Conservation (phyloP, 108 stramenopile genomes). For the Fragilaria radians region DNA sequence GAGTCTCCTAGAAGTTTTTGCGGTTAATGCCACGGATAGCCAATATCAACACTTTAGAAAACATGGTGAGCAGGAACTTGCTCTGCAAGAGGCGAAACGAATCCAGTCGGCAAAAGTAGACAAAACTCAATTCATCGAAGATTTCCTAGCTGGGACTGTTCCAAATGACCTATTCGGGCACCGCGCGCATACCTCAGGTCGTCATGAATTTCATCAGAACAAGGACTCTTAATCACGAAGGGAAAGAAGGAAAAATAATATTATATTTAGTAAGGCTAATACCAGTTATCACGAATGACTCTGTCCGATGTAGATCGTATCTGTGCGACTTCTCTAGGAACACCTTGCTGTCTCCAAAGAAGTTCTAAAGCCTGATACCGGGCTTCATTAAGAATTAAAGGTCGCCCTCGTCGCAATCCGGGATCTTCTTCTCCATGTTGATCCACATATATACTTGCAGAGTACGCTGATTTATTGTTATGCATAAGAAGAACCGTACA, state of each 20-base stretch:
- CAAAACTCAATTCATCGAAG: slow-evolving; percentile 24
- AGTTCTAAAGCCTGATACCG: slow-evolving; percentile 69
- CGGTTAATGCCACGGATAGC: slow-evolving; percentile 24
- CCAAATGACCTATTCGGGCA: slow-evolving; percentile 12
- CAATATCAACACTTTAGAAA: neutral
- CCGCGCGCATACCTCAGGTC: slow-evolving; percentile 25
- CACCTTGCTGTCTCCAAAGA: slow-evolving; percentile 77
- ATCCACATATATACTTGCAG: slow-evolving; percentile 86
- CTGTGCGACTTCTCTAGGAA: slow-evolving; percentile 85
- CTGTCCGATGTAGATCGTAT: slow-evolving; percentile 85
- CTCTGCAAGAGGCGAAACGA: slow-evolving; percentile 13
- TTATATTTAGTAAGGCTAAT: slow-evolving; percentile 33
- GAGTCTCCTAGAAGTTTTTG: slow-evolving; percentile 31
- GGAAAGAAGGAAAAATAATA: neutral
- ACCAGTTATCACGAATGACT: slow-evolving; percentile 91
- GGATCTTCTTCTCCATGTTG: slow-evolving; percentile 93
- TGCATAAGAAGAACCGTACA: slow-evolving; percentile 89
- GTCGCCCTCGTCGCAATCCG: slow-evolving; percentile 73
- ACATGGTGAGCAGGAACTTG: slow-evolving; percentile 4
- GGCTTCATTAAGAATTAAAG: slow-evolving; percentile 79
- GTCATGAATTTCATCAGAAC: slow-evolving; percentile 23
- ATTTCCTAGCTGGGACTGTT: slow-evolving; percentile 16
- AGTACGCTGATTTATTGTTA: slow-evolving; percentile 91
- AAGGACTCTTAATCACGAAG: too few relatives aligned
- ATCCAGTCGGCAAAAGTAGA: slow-evolving; percentile 18